A percentile compares a stretch with the other conserved stretches of the same genome.
Evolutionary conservation across 345 rosid genomes (phyloP).

Genomic region (Moricandia arvensis): DNA sequence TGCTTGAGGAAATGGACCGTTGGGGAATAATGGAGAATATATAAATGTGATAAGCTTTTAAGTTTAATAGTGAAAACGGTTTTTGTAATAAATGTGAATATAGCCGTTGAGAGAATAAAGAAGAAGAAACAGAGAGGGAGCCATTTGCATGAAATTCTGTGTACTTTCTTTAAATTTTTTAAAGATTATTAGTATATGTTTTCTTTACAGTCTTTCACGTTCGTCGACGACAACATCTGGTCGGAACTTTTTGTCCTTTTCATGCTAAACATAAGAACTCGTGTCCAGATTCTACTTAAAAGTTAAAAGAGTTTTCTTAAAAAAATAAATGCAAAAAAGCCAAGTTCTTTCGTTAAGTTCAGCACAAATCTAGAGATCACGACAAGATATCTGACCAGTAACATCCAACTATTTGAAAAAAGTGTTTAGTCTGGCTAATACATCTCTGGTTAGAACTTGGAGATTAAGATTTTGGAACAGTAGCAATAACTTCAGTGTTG

Average conservation of each 20-base stretch:
- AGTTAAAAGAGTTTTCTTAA: not conserved
- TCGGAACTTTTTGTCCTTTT: constrained; percentile 29
- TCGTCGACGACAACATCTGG: constrained; percentile 28
- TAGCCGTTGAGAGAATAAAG: constrained; percentile 33
- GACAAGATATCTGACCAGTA: not conserved
- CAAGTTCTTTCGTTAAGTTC: not conserved
- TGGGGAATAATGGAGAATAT: constrained; percentile 32
- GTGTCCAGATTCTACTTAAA: not conserved
- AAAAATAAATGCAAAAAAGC: not conserved
- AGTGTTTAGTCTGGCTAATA: not conserved
- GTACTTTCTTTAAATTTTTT: not conserved
- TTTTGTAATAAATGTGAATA: constrained; percentile 14
- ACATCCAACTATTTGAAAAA: not conserved
- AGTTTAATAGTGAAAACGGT: not conserved
- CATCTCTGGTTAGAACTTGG: not conserved
- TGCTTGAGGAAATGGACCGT: constrained; percentile 55
- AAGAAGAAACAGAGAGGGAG: not conserved
- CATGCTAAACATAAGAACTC: constrained; percentile 7
- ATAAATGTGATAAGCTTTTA: not conserved
- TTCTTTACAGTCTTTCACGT: constrained; percentile 1
- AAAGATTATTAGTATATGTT: not conserved
- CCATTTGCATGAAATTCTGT: constrained; percentile 30
- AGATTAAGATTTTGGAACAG: not conserved
- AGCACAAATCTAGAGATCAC: not conserved
- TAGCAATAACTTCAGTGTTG: not conserved